Base-by-base conservation (phyloP, 768 basidiomycete genomes). In the Auricularia cornea region DNA sequence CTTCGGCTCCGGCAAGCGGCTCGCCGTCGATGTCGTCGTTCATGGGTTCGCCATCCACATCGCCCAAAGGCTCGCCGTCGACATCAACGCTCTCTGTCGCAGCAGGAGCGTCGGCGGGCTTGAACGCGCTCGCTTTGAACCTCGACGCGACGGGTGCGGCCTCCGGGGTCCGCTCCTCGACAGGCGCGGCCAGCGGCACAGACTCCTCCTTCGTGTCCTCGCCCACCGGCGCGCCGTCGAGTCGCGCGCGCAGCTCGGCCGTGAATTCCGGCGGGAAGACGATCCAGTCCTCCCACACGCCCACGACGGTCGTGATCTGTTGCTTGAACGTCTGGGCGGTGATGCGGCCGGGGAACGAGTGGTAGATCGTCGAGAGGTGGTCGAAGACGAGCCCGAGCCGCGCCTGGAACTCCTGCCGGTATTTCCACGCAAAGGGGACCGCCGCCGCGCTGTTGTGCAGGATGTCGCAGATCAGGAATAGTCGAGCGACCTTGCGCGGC, bases 231-330 rank as follows among this genome's bases (percentile, higher is more conserved):
- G 71, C 75, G 26, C 92, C 92, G 59, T 95, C 91, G 59, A 98
- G 80, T 62, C 94, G 79, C 61, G 74, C 75, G 29, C 92, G 80
- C 18, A 96, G 80, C 68, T 88, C 85, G 2, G 80, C 70, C 0
- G 90, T 94, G 69, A 90, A 91, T 62, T 95, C 91, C 2, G 89
- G 90, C 60, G 92, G 81, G 72, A 98, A 98, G 33, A 98, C 91
- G 63, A 98, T 95, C 94, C 95, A 96, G 72, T 97, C 89, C 71
- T 98, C 97, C 94, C 97, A 98, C 32, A 98, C 88, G 70, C 98
- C 95, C 4, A 98, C 82, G 20, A 98, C 86, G 8, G 86, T 78
- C 4, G 85, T 86, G 64, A 98, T 92, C 74, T 98, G 93, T 67
- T 88, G 89, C 77, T 90, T 95, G 81, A 98, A 99, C 1, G 89